A percentile compares a stretch with the other conserved stretches of the same genome.
Evolutionary conservation across 2,329 filamentous ascomycete genomes (phyloP).

Genomic region (Ascomycota sp.): DNA sequence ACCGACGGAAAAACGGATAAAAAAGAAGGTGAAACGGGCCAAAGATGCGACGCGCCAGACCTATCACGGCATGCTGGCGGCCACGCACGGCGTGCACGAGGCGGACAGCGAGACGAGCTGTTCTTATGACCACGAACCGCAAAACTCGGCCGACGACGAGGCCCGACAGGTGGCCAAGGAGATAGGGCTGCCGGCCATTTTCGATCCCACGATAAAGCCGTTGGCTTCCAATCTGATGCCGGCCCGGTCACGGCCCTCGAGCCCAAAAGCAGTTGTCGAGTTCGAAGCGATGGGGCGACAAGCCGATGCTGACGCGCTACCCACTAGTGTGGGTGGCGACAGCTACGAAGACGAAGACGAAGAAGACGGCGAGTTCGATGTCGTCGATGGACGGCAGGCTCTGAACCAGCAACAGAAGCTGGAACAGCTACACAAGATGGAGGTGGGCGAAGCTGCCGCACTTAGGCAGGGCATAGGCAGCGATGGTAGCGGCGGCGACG

Average conservation of each 20-base stretch:
- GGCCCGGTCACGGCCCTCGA: conserved; percentile 6
- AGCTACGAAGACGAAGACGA: conserved; percentile 19
- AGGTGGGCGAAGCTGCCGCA: conserved; percentile 35
- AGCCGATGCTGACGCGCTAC: conserved; percentile 6
- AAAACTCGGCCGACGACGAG: conserved; percentile 38
- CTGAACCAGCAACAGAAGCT: conserved; percentile 25
- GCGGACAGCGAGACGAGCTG: conserved; percentile 33
- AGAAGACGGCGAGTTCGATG: conserved; percentile 22
- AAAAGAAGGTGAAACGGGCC: conserved; percentile 72
- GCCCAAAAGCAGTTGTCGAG: conserved; percentile 4
- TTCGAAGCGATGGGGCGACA: conserved; percentile 4
- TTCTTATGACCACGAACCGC: conserved; percentile 32
- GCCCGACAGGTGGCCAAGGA: conserved; percentile 44
- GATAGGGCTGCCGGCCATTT: conserved; percentile 38
- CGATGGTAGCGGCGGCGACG: conserved; percentile 16
- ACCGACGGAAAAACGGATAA: conserved; percentile 67
- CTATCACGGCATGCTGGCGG: conserved; percentile 58
- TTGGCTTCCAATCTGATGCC: conserved; percentile 14
- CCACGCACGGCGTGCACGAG: conserved; percentile 35
- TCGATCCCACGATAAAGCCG: conserved; percentile 43
- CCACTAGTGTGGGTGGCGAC: conserved; percentile 18
- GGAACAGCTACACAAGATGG: conserved; percentile 37
- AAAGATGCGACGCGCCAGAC: conserved; percentile 56
- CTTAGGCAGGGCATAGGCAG: conserved; percentile 20
- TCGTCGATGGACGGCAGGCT: conserved; percentile 20